Evolutionary conservation across 2,329 filamentous ascomycete species (phyloP).

Genomic region (Elsinoe arachidis): DNA sequence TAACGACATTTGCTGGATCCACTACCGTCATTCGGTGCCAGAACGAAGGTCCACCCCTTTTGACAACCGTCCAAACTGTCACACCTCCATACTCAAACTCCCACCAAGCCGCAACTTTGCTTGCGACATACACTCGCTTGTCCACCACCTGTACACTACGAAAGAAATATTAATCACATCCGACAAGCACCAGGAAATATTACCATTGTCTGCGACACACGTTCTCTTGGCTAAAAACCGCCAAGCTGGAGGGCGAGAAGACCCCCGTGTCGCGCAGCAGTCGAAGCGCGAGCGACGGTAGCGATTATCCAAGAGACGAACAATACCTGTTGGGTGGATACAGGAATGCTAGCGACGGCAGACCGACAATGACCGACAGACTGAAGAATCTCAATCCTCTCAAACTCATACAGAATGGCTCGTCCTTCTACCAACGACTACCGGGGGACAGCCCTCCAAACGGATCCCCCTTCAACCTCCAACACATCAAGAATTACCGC

Average conservation of each 20-base stretch:
- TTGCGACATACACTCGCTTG: constrained; percentile 6
- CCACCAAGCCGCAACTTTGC: neutral
- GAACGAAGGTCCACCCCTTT: constrained; percentile 9
- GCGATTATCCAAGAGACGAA: neutral
- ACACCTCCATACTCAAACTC: neutral
- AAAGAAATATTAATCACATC: neutral
- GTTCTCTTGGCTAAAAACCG: neutral
- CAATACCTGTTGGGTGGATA: constrained; percentile 4
- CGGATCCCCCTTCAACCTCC: constrained; percentile 32
- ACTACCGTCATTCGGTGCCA: neutral
- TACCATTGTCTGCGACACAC: neutral
- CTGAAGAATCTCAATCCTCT: constrained; percentile 38
- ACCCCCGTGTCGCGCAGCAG: constrained; percentile 6
- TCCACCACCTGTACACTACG: neutral
- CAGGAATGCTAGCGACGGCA: constrained; percentile 16
- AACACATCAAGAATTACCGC: constrained; percentile 29
- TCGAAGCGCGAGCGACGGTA: constrained; percentile 10
- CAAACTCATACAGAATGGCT: constrained; percentile 34
- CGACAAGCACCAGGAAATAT: neutral
- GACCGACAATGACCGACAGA: constrained; percentile 21
- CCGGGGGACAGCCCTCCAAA: constrained; percentile 33
- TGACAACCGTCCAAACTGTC: neutral
- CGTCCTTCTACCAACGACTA: constrained; percentile 40
- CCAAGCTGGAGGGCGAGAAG: constrained; percentile 13
- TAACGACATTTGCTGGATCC: neutral